These are phyloP conservation scores for Ophiostoma angusticollis DNA, from an alignment of 2,329 filamentous ascomycete species.

Conservation along the genomic window DNA sequence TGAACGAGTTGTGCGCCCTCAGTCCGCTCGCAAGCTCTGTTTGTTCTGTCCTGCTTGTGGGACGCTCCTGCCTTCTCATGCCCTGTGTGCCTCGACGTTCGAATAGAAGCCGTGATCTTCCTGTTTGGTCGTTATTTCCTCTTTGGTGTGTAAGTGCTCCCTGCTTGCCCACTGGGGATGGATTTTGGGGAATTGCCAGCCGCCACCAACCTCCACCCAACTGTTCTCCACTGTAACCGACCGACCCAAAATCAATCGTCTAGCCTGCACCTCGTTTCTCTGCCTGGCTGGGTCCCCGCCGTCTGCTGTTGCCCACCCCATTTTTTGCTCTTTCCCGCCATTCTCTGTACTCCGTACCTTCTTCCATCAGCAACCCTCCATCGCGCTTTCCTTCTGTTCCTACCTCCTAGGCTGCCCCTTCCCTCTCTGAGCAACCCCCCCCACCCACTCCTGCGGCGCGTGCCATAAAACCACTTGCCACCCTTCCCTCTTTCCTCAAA, in stretches of 20 bases:
- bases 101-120: not conserved
- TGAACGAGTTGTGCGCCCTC: not conserved
- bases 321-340: slow-evolving; percentile 1
- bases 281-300: not conserved
- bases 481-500: slow-evolving; percentile 12
- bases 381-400: slow-evolving; percentile 8
- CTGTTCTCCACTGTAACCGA: slow-evolving; percentile 4
- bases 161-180: slow-evolving; percentile 1
- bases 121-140: slow-evolving; percentile 6
- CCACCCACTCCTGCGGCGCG: slow-evolving; percentile 11
- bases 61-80: slow-evolving; percentile 5
- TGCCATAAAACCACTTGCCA: slow-evolving; percentile 12
- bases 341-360: slow-evolving; percentile 9
- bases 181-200: slow-evolving; percentile 8
- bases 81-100: not conserved
- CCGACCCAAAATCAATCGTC: slow-evolving; percentile 4
- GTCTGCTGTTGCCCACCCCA: not conserved
- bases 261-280: slow-evolving; percentile 10
- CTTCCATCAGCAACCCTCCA: slow-evolving; percentile 7
- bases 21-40: slow-evolving; percentile 1
- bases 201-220: slow-evolving; percentile 13
- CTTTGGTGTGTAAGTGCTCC: slow-evolving; percentile 10
- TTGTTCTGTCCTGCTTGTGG: not conserved
- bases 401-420: slow-evolving; percentile 6
- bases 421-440: slow-evolving; percentile 5